phyloP scores from a whole-genome alignment of 75 land plant genomes.

The Pseudotsuga menziesii region DNA sequence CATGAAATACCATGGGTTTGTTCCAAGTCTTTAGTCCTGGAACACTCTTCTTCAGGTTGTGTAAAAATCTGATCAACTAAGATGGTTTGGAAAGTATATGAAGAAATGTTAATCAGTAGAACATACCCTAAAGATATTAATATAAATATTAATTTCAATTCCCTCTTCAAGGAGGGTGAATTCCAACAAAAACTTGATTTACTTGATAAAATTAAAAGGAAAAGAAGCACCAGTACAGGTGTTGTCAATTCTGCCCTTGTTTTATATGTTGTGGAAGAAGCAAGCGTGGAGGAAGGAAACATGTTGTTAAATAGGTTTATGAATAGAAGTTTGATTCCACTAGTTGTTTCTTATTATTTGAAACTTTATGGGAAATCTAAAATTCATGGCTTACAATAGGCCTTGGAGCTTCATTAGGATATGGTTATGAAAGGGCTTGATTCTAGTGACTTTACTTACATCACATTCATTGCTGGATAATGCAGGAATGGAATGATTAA shows the following conservation, averaged over 20 bases:
- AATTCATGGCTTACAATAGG: conserved; percentile 24
- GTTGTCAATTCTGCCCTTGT: conserved; percentile 41
- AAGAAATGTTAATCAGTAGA: conserved; percentile 39
- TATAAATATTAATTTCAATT: conserved; percentile 19
- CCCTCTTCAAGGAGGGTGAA: conserved; percentile 55
- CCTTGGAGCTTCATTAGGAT: conserved; percentile 23
- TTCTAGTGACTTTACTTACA: conserved; percentile 35
- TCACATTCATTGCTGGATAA: conserved; percentile 28
- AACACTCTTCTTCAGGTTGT: conserved; percentile 40
- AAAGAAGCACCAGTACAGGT: conserved; percentile 33
- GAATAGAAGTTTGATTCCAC: conserved; percentile 38
- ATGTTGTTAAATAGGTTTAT: conserved; percentile 46
- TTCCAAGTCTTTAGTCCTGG: conserved; percentile 26
- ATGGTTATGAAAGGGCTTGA: conserved; percentile 48
- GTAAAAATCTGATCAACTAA: conserved; percentile 18
- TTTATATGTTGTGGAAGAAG: conserved; percentile 35
- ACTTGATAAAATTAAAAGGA: conserved; percentile 42
- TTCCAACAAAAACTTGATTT: conserved; percentile 29
- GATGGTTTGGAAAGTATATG: conserved; percentile 52
- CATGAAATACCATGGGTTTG: conserved; percentile 35
- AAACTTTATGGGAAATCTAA: conserved; percentile 30
- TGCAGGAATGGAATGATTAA: conserved; percentile 33
- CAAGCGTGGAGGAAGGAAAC: conserved; percentile 39
- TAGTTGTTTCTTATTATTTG: conserved; percentile 31
- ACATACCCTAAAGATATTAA: conserved; percentile 38